These are phyloP conservation scores for Penicillium macrosclerotiorum DNA, from an alignment of 495 filamentous ascomycete genomes.

Conservation along the genomic window DNA sequence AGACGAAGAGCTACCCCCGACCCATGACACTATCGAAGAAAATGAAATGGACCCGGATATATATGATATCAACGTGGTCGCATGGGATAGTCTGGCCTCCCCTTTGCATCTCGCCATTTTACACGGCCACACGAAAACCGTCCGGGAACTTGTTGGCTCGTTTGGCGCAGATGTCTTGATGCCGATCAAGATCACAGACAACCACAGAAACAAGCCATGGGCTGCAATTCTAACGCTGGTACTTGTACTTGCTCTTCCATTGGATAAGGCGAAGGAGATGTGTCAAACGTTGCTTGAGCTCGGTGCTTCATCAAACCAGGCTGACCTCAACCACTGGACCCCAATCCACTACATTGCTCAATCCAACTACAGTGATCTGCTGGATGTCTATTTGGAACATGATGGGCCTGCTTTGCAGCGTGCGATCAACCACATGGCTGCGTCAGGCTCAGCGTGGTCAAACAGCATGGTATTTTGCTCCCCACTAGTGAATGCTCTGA, in stretches of 20 bases:
- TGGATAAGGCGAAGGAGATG: constrained; percentile 60
- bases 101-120: constrained; percentile 76
- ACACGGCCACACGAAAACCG: constrained; percentile 62
- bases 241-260: constrained; percentile 53
- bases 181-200: constrained; percentile 61
- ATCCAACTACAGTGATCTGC: constrained; percentile 43
- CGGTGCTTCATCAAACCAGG: constrained; percentile 71
- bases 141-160: constrained; percentile 65
- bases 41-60: constrained; percentile 69
- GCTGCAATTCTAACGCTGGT: constrained; percentile 64
- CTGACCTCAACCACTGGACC: constrained; percentile 56
- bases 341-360: constrained; percentile 58
- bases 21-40: constrained; percentile 43
- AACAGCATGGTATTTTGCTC: constrained; percentile 15
- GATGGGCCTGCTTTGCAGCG: constrained; percentile 59
- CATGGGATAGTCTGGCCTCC: constrained; percentile 72
- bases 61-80: constrained; percentile 69
- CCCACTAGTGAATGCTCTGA: constrained; percentile 47
- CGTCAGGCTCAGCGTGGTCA: constrained; percentile 13
- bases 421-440: constrained; percentile 60
- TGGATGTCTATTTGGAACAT: constrained; percentile 57
- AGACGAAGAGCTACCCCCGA: constrained; percentile 24
- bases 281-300: constrained; percentile 60
- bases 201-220: constrained; percentile 40
- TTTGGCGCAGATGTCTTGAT: constrained; percentile 72